phyloP scores from a whole-genome alignment of 176 grass and related monocot species.

The Themeda triandra region DNA sequence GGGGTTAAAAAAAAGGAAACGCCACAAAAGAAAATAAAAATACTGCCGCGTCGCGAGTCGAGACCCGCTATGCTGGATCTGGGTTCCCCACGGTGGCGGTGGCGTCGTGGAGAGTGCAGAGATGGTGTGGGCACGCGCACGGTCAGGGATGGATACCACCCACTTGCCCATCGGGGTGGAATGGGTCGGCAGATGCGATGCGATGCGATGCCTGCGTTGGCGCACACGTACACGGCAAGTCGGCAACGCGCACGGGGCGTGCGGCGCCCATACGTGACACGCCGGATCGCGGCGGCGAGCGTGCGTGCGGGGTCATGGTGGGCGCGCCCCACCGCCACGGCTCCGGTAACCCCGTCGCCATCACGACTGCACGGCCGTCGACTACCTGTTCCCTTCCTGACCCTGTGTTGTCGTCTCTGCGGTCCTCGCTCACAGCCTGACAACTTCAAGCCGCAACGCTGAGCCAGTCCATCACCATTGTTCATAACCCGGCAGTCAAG shows the following conservation, averaged over 20 bases:
- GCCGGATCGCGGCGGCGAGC: background rate
- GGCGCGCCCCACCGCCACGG: background rate
- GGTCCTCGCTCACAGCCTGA: background rate
- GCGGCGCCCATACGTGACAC: slow-evolving; percentile 8
- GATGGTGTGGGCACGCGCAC: background rate
- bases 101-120: background rate
- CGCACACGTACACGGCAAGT: background rate
- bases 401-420: background rate
- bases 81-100: background rate
- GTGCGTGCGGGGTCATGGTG: background rate
- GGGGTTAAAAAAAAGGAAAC: background rate
- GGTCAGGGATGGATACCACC: background rate
- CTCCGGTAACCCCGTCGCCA: background rate
- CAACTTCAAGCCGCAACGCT: background rate
- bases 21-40: background rate
- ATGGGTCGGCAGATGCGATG: background rate
- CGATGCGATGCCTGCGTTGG: background rate
- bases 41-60: background rate
- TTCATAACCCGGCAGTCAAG: background rate
- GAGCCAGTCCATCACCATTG: background rate
- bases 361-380: background rate
- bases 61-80: slow-evolving; percentile 17
- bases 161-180: background rate
- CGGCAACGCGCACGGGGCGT: background rate
- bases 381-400: background rate